Evolutionary conservation across 73 alveolate genomes (phyloP).

Genomic region (Symbiodinium natans): DNA sequence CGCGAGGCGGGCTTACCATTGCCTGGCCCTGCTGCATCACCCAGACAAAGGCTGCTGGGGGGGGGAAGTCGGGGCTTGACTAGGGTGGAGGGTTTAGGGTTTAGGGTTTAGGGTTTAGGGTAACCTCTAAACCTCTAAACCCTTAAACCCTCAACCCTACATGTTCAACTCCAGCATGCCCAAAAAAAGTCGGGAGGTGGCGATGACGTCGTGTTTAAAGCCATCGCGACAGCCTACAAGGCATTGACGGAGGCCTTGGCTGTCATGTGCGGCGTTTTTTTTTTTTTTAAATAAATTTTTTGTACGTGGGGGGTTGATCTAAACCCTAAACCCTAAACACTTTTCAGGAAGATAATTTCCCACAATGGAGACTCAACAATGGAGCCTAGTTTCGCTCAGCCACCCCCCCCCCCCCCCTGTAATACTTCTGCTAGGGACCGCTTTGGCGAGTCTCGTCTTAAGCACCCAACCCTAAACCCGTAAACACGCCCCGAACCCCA

Average conservation of each 20-base stretch:
- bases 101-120: not conserved
- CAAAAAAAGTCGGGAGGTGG: slow-evolving; percentile 75
- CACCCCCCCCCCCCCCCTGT: too few species aligned
- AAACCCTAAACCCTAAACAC: too few species aligned
- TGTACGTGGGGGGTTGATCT: not conserved
- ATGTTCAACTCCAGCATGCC: not conserved
- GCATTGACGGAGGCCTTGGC: slow-evolving; percentile 76
- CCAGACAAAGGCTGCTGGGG: slow-evolving; percentile 64
- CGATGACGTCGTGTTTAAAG: slow-evolving; percentile 78
- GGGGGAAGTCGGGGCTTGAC: too few species aligned
- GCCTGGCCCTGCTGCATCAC: slow-evolving; percentile 72
- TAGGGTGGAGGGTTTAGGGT: not conserved
- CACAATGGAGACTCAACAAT: too few species aligned
- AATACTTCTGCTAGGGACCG: too few species aligned
- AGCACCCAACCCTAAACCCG: not conserved
- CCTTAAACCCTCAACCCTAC: not conserved
- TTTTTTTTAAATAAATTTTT: too few species aligned
- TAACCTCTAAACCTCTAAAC: not conserved
- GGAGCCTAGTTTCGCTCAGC: too few species aligned
- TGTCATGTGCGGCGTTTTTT: not conserved
- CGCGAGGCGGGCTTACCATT: slow-evolving; percentile 51
- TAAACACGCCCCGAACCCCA: not conserved
- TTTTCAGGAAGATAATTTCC: too few species aligned
- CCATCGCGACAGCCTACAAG: slow-evolving; percentile 78
- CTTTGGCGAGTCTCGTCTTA: too few species aligned